Conservation (phyloP, 2,329 filamentous ascomycete species). For the Ophiocordyceps sinensis region DNA sequence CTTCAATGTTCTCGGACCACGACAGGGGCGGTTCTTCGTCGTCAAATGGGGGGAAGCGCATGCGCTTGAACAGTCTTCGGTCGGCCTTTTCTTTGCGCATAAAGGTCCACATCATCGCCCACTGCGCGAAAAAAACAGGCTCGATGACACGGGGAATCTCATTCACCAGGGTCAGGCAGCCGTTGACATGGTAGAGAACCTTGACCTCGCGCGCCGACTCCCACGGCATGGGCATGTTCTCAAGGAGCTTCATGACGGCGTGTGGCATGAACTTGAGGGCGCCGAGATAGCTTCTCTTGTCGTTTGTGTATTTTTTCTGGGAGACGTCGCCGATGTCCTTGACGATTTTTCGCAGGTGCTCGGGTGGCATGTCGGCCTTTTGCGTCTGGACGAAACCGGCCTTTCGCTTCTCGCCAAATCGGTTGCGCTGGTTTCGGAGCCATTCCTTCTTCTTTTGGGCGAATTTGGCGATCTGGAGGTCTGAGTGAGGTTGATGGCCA, state of each 20-base stretch:
- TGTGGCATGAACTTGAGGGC: conserved; percentile 99
- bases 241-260: conserved; percentile 86
- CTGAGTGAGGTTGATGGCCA: conserved; percentile 64
- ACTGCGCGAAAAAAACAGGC: conserved; percentile 94
- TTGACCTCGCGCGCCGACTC: conserved; percentile 93
- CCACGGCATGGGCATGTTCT: conserved; percentile 99
- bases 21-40: conserved; percentile 95
- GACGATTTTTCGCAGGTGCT: conserved; percentile 96
- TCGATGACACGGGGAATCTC: conserved; percentile 95
- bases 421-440: conserved; percentile 78
- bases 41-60: conserved; percentile 97
- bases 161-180: conserved; percentile 91
- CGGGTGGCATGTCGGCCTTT: conserved; percentile 96
- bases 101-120: conserved; percentile 98
- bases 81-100: conserved; percentile 99
- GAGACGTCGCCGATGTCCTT: conserved; percentile 98
- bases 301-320: conserved; percentile 97
- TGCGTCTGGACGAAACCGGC: conserved; percentile 94
- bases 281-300: conserved; percentile 95
- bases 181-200: conserved; percentile 95
- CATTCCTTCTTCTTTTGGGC: conserved; percentile 99
- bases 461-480: conserved; percentile 84
- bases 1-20: conserved; percentile 98
- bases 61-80: conserved; percentile 88
- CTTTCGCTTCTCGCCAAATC: conserved; percentile 94